Conservation (phyloP, 1,139 yeast genomes). For the Debaryomyces sp. region DNA sequence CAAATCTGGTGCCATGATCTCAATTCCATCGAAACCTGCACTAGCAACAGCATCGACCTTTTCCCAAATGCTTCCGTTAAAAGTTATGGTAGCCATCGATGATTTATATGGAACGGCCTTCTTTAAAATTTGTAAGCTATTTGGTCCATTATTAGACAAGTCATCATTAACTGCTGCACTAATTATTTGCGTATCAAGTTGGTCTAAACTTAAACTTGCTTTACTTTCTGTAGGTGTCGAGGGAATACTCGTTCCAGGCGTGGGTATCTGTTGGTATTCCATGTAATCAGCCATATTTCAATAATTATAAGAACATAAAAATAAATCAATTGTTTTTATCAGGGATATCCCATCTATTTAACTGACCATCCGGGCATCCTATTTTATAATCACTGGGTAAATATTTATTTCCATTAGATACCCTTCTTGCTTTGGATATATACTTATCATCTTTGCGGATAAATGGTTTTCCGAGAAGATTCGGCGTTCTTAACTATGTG, state of each 20-base stretch:
- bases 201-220: neutral
- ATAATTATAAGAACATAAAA: neutral
- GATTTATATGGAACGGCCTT: conserved; percentile 1
- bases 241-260: neutral
- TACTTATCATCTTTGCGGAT: conserved; percentile 1
- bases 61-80: conserved; percentile 5
- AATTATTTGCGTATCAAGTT: neutral
- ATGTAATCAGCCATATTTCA: neutral
- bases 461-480: conserved; percentile 3
- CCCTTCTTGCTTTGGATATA: neutral
- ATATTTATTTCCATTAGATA: neutral
- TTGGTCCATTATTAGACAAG: neutral
- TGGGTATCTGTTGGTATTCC: conserved; percentile 1
- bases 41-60: conserved; percentile 7
- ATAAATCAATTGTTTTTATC: neutral
- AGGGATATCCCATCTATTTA: neutral
- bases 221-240: neutral
- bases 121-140: neutral
- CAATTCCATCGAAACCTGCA: conserved; percentile 14
- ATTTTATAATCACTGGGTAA: neutral
- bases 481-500: neutral
- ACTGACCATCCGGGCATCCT: neutral
- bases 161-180: neutral
- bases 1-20: conserved; percentile 12
- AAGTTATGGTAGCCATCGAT: conserved; percentile 8